Evolutionary conservation across 495 filamentous ascomycete genomes (phyloP).

Genomic region (Xeromyces bisporus): DNA sequence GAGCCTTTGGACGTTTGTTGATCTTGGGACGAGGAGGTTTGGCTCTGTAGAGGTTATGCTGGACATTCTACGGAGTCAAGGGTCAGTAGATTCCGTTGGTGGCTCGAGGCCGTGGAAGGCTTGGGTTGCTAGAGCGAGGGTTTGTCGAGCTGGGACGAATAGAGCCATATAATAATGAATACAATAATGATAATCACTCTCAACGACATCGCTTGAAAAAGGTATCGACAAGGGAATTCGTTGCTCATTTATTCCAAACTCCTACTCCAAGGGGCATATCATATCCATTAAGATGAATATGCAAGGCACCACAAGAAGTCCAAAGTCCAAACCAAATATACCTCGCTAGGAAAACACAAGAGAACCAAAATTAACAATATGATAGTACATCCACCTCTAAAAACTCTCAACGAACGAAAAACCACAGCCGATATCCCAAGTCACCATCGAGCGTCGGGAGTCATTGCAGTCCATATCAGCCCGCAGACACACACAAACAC

Average conservation of each 20-base stretch:
- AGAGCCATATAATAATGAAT: neutral
- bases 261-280: neutral
- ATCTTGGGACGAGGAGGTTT: conserved; percentile 13
- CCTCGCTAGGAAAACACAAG: no score
- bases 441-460: no score
- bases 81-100: neutral
- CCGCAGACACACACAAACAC: no score
- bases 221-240: neutral
- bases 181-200: neutral
- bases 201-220: neutral
- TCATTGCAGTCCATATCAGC: no score
- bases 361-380: no score
- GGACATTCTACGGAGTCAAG: neutral
- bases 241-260: conserved; percentile 1
- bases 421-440: no score
- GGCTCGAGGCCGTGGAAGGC: conserved; percentile 8
- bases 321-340: no score
- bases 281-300: no score
- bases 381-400: no score
- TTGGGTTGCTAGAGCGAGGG: conserved; percentile 13
- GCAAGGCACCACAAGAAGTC: no score
- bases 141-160: conserved; percentile 8
- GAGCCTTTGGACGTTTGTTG: conserved; percentile 29
- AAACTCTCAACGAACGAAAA: no score
- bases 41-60: conserved; percentile 5